A percentile compares a stretch with the other conserved stretches of the same genome.
Conservation (phyloP, 1,139 yeast genomes). For the Yamadazyma mexicana region DNA sequence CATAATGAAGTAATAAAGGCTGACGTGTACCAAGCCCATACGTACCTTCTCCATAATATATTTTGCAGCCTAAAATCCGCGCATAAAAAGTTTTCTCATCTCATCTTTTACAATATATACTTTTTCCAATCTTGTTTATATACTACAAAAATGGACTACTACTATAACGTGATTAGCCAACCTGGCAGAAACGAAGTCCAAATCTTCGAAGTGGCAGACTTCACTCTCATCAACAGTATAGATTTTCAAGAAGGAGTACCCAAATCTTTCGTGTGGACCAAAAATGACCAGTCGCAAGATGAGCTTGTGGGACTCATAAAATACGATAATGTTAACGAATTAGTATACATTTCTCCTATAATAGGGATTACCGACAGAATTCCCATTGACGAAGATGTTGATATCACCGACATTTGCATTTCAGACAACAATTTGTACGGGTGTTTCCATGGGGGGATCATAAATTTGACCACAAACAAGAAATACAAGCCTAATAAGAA, state of each 20-base stretch:
- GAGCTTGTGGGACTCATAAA: slow-evolving; percentile 10
- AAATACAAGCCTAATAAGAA: slow-evolving; percentile 8
- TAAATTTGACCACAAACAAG: slow-evolving; percentile 9
- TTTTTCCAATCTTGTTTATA: too few species aligned
- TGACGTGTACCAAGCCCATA: background rate
- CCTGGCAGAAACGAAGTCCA: slow-evolving; percentile 11
- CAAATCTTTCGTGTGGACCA: slow-evolving; percentile 6
- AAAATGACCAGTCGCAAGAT: slow-evolving; percentile 5
- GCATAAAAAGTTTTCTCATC: slow-evolving; percentile 4
- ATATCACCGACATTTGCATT: slow-evolving; percentile 12
- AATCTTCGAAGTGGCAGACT: slow-evolving; percentile 15
- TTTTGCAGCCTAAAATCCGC: slow-evolving; percentile 8
- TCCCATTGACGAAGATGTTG: slow-evolving; percentile 7
- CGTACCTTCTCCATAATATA: too few species aligned
- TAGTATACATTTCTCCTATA: slow-evolving; percentile 15
- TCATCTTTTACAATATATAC: slow-evolving; percentile 4
- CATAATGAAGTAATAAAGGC: too few species aligned
- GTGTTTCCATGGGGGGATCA: slow-evolving; percentile 16
- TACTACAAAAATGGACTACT: slow-evolving; percentile 8
- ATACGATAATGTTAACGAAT: slow-evolving; percentile 3
- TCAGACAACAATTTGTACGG: slow-evolving; percentile 14
- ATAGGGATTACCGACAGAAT: slow-evolving; percentile 14
- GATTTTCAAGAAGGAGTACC: slow-evolving; percentile 4
- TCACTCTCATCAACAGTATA: slow-evolving; percentile 15
- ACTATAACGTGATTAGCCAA: slow-evolving; percentile 9